Percentiles rank a stretch among this genome's conserved stretches.
Evolutionary conservation across 1,284 basidiomycete species (phyloP).

Genomic region (Cryptococcus maquisensis): DNA sequence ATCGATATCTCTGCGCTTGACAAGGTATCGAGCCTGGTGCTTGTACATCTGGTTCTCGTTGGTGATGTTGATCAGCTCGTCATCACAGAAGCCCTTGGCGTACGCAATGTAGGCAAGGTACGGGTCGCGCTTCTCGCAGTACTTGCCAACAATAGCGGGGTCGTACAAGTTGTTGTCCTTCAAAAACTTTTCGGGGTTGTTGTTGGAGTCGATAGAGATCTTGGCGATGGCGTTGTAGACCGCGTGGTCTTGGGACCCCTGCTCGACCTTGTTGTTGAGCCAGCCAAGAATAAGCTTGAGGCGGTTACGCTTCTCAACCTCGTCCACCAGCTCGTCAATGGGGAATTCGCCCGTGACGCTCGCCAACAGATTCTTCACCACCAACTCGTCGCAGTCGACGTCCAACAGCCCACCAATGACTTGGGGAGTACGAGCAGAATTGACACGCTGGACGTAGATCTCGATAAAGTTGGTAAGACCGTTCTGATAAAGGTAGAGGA

Average conservation of each 20-base stretch:
- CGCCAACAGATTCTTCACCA: constrained; percentile 88
- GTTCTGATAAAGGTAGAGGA: constrained; percentile 98
- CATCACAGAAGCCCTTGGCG: constrained; percentile 98
- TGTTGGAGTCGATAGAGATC: constrained; percentile 98
- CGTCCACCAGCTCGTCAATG: constrained; percentile 93
- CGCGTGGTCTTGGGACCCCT: constrained; percentile 85
- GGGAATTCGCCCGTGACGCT: constrained; percentile 97
- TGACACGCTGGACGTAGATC: constrained; percentile 97
- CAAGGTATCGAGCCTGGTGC: constrained; percentile 96
- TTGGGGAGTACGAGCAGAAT: constrained; percentile 96
- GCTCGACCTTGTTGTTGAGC: constrained; percentile 88
- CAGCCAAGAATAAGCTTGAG: constrained; percentile 96
- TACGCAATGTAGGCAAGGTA: constrained; percentile 99
- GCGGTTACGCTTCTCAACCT: constrained; percentile 94
- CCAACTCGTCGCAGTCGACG: constrained; percentile 95
- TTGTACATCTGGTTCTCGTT: constrained; percentile 99
- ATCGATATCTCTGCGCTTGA: constrained; percentile 91
- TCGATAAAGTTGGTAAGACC: constrained; percentile 96
- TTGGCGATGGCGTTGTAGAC: constrained; percentile 97
- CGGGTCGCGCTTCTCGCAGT: constrained; percentile 98
- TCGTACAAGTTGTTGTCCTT: constrained; percentile 98
- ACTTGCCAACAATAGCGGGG: constrained; percentile 93
- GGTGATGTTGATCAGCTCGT: constrained; percentile 94
- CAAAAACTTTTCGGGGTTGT: constrained; percentile 94
- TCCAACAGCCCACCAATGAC: constrained; percentile 95